Conservation (phyloP, 805 yeast species). For the Priceomyces fermenticarens region DNA sequence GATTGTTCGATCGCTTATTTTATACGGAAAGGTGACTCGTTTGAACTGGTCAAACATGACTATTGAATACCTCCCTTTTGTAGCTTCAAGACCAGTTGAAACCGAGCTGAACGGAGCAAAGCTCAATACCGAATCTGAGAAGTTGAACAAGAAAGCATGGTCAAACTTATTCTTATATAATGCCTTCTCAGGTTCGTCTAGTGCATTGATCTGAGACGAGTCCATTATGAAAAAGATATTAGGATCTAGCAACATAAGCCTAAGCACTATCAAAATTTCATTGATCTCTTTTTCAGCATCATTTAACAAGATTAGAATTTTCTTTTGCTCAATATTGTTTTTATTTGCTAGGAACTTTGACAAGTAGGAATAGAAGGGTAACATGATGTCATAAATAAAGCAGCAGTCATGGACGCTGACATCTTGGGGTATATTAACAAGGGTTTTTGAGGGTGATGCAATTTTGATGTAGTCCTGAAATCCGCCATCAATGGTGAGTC, state of each 20-base stretch:
- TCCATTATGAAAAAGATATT: slow-evolving; percentile 14
- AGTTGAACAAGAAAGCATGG: slow-evolving; percentile 21
- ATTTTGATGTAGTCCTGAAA: slow-evolving; percentile 35
- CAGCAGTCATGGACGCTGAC: slow-evolving; percentile 37
- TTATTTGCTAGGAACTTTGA: slow-evolving; percentile 9
- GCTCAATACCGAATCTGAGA: slow-evolving; percentile 10
- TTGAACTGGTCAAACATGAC: slow-evolving; percentile 17
- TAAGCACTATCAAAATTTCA: slow-evolving; percentile 34
- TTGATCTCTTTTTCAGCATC: slow-evolving; percentile 29
- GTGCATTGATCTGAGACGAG: slow-evolving; percentile 4
- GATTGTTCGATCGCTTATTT: slow-evolving; percentile 14
- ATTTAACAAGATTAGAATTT: slow-evolving; percentile 26
- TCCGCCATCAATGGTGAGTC: slow-evolving; percentile 37
- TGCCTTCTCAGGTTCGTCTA: slow-evolving; percentile 8
- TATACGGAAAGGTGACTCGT: slow-evolving; percentile 3
- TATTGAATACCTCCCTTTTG: slow-evolving; percentile 21
- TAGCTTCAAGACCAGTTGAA: slow-evolving; percentile 27
- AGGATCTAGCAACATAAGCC: slow-evolving; percentile 19
- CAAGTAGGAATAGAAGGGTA: slow-evolving; percentile 32
- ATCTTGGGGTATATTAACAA: slow-evolving; percentile 26
- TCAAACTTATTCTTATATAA: slow-evolving; percentile 13
- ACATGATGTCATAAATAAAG: slow-evolving; percentile 28
- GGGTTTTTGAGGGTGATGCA: slow-evolving; percentile 18
- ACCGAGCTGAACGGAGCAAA: slow-evolving; percentile 18
- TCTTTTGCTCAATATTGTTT: slow-evolving; percentile 4